Conservation (phyloP, 805 yeast species). For the Yamadazyma paraphyllophila region DNA sequence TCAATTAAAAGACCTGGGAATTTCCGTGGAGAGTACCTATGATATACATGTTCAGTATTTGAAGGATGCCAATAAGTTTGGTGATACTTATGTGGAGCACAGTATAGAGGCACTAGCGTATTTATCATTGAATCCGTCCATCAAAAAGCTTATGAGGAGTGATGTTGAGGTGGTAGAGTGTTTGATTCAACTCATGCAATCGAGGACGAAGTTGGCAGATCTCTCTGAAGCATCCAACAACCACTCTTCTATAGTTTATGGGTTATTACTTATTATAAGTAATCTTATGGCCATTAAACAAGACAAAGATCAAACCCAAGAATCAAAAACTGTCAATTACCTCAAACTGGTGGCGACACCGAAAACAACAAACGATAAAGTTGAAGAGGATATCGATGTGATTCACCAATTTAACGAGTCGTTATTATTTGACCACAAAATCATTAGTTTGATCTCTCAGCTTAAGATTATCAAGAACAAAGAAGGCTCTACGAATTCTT, state of each 20-base stretch:
- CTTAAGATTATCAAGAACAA: constrained; percentile 17
- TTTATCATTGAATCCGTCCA: constrained; percentile 36
- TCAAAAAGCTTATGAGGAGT: constrained; percentile 33
- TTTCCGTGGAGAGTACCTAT: constrained; percentile 27
- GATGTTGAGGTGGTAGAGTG: constrained; percentile 26
- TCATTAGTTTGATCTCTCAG: constrained; percentile 18
- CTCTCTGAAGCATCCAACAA: constrained; percentile 8
- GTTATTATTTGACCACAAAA: constrained; percentile 23
- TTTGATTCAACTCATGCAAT: constrained; percentile 2
- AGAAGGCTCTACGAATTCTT: constrained; percentile 13
- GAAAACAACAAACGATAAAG: constrained; percentile 19
- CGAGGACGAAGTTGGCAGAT: neutral
- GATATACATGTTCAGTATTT: constrained; percentile 15
- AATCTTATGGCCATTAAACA: constrained; percentile 38
- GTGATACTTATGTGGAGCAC: constrained; percentile 4
- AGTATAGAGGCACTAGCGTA: constrained; percentile 51
- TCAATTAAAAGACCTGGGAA: constrained; percentile 16
- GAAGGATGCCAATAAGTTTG: neutral
- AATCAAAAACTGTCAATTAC: constrained; percentile 31
- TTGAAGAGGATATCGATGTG: constrained; percentile 20
- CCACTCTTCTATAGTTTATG: constrained; percentile 30
- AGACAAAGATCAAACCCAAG: constrained; percentile 22
- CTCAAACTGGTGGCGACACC: constrained; percentile 39
- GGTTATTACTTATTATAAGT: constrained; percentile 39
- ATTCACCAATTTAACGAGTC: constrained; percentile 32